phyloP scores from a whole-genome alignment of 768 basidiomycete genomes.

The Hypholoma fasciculare region DNA sequence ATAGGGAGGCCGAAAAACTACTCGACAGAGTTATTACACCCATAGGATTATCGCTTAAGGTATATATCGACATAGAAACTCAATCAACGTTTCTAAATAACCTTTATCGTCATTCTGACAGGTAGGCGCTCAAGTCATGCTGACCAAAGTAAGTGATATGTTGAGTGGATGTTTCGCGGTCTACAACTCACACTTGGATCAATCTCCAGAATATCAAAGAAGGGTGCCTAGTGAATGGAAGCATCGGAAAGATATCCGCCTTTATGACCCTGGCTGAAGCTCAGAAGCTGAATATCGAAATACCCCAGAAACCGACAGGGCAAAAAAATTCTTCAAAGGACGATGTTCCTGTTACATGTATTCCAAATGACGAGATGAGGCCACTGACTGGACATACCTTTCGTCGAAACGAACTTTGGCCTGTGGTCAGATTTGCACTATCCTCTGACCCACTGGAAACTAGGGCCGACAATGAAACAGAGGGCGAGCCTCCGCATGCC shows the following conservation, averaged over 20 bases:
- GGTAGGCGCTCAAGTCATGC: slow-evolving; percentile 82
- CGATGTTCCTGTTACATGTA: neutral
- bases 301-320: slow-evolving; percentile 25
- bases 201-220: slow-evolving; percentile 55
- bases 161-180: neutral
- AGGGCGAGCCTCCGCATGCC: too few relatives aligned
- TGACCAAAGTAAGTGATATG: slow-evolving; percentile 49
- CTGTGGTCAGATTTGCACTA: slow-evolving; percentile 37
- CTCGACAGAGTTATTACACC: slow-evolving; percentile 53
- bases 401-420: slow-evolving; percentile 42
- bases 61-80: slow-evolving; percentile 9
- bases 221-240: slow-evolving; percentile 67
- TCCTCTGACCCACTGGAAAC: too few relatives aligned
- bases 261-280: slow-evolving; percentile 55
- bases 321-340: neutral
- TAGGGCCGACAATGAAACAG: too few relatives aligned
- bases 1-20: slow-evolving; percentile 26
- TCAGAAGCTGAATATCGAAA: slow-evolving; percentile 29
- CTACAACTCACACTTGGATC: too few relatives aligned
- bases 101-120: slow-evolving; percentile 21
- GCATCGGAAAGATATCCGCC: slow-evolving; percentile 51
- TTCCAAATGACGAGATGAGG: slow-evolving; percentile 2
- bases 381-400: slow-evolving; percentile 26
- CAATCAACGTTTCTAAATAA: too few relatives aligned
- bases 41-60: slow-evolving; percentile 48